A percentile compares a stretch with the other conserved stretches of the same genome.
Conservation (phyloP, 345 rosid species). For the Bruguiera parviflora region DNA sequence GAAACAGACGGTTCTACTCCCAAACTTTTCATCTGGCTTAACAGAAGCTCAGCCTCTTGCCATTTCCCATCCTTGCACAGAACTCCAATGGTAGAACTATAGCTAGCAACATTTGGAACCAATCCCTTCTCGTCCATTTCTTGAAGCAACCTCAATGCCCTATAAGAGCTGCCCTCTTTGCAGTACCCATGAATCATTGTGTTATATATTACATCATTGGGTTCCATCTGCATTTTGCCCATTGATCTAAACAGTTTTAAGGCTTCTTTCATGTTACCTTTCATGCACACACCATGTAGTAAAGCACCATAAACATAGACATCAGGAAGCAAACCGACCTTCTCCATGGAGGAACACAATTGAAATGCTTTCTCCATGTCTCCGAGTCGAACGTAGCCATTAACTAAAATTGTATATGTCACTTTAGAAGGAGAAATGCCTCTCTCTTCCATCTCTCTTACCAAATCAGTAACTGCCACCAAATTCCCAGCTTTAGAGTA, state of each 20-base stretch:
- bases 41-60: constrained; percentile 55
- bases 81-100: constrained; percentile 44
- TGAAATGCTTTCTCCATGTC: constrained; percentile 62
- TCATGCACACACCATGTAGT: constrained; percentile 62
- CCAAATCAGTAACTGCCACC: constrained; percentile 38
- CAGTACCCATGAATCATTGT: constrained; percentile 74
- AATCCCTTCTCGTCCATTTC: constrained; percentile 57
- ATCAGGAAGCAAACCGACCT: constrained; percentile 58
- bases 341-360: constrained; percentile 48
- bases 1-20: constrained; percentile 53
- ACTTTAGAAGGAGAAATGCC: constrained; percentile 60
- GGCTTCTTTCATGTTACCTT: constrained; percentile 72
- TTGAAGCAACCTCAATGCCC: constrained; percentile 52
- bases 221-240: constrained; percentile 44
- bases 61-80: constrained; percentile 63
- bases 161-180: constrained; percentile 60
- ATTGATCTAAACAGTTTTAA: constrained; percentile 49
- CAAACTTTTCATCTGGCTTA: constrained; percentile 45
- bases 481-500: constrained; percentile 47
- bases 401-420: constrained; percentile 62
- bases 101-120: constrained; percentile 67
- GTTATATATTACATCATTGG: constrained; percentile 61
- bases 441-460: constrained; percentile 80
- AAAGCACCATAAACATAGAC: constrained; percentile 54
- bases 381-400: constrained; percentile 41